Evolutionary conservation across 192 early-diverging fungal species (phyloP), one percentile per base, ranked within the genome.

Genomic region (Linnemannia hyalina): DNA sequence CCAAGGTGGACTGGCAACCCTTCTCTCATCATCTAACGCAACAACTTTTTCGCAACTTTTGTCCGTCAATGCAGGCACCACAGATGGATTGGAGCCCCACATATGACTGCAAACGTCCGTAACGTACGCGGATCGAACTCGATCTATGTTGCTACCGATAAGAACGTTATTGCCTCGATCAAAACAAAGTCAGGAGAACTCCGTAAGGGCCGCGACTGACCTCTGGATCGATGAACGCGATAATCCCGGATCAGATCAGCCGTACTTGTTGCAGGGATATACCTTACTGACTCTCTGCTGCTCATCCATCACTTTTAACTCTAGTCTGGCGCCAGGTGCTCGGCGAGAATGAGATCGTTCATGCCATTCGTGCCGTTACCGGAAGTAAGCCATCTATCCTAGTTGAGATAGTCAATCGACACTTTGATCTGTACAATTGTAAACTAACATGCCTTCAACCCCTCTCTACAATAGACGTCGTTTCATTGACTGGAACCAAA

Each of bases 271-370:
- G 47, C 47, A 49, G 18, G 32, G 35, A 23, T 60, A 15, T 44
- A 49, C 10, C 41, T 54, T 55, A 60, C 70, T 76, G 42, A 15
- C 69, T 0, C 15, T 22, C 52, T 23, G 11, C 42, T 41, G 8
- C 46, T 23, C 26, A 11, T 23, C 32, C 23, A 32, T 68, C n/a
- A 23, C n/a, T 70, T 38, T 4, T 23, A 35, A 26, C 23, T 8
- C 4, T 88, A 93, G 92, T 88, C 46, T 98, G 97, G 97, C 91
- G 97, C 57, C 96, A 97, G 70, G 74, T 93, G 16, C 87, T 97
- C 26, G 90, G 90, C 13, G 81, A 87, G 26, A 82, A 88, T 71
- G 95, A 96, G 41, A 78, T 83, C 0, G 88, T 98, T 63, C 76
- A 87, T 38, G 77, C 82, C 6, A 86, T 95, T 54, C 82, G 89